A percentile compares a stretch with the other conserved stretches of the same genome.
These are phyloP conservation scores for Annulohypoxylon bovei DNA, from an alignment of 495 filamentous ascomycete genomes.

Conservation along the genomic window DNA sequence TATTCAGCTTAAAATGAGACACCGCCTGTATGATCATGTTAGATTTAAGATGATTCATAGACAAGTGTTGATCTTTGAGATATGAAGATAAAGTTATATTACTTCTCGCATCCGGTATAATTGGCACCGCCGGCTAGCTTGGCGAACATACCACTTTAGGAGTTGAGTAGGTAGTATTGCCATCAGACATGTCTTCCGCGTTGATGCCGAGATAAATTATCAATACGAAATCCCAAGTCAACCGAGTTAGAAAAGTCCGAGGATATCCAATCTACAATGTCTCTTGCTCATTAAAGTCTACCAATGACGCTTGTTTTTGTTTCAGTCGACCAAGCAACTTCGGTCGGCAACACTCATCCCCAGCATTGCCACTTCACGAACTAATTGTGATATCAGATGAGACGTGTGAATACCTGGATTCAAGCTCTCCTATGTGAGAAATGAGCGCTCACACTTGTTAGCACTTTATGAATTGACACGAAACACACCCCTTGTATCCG, in stretches of 20 bases:
- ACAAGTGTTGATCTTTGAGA: too few species aligned
- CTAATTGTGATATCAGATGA: not conserved
- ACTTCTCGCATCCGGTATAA: too few species aligned
- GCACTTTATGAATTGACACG: not conserved
- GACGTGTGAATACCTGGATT: not conserved
- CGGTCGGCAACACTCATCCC: not conserved
- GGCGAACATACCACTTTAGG: too few species aligned
- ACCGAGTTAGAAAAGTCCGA: not conserved
- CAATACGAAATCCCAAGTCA: not conserved
- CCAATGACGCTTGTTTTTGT: not conserved
- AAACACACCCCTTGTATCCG: too few species aligned
- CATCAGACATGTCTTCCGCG: not conserved
- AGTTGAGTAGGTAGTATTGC: not conserved
- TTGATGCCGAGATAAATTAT: not conserved
- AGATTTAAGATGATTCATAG: not conserved
- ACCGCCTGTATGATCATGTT: not conserved
- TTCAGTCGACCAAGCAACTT: not conserved
- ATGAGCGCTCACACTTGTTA: too few species aligned
- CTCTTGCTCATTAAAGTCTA: constrained; percentile 3
- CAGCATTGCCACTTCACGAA: not conserved
- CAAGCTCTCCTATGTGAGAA: not conserved
- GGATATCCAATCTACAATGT: not conserved
- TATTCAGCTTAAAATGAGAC: not conserved
- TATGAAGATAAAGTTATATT: too few species aligned
- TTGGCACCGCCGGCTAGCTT: too few species aligned